Evolutionary conservation across 1,284 basidiomycete species (phyloP).

Genomic region (Moniliophthora roreri): DNA sequence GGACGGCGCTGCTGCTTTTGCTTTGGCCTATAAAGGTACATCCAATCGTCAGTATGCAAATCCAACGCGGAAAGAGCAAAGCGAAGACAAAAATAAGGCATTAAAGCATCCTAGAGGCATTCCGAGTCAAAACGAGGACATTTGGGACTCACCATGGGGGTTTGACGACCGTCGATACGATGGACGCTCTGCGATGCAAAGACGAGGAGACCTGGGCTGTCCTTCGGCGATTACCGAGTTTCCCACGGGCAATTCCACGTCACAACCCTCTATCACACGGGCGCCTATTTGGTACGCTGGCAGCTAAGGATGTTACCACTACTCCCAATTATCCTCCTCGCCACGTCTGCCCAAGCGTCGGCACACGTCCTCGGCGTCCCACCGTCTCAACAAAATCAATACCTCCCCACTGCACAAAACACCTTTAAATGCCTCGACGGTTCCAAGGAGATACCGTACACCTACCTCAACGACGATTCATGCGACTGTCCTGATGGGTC

Average conservation of each 20-base stretch:
- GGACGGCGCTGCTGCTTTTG: constrained; percentile 70
- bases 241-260: constrained; percentile 4
- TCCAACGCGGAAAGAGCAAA: background rate
- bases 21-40: constrained; percentile 70
- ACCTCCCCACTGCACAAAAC: constrained; percentile 43
- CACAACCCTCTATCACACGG: background rate
- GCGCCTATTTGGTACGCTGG: background rate
- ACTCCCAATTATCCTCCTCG: constrained; percentile 39
- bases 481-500: constrained; percentile 94
- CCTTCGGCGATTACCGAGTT: background rate
- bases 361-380: constrained; percentile 47
- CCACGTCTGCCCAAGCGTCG: constrained; percentile 36
- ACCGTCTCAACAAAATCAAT: constrained; percentile 46
- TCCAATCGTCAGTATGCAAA: too few relatives aligned
- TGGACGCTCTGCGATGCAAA: background rate
- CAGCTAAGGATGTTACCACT: constrained; percentile 42
- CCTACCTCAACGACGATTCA: constrained; percentile 90
- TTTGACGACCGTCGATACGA: constrained; percentile 8
- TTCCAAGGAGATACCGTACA: constrained; percentile 70
- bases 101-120: background rate
- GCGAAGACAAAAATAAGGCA: background rate
- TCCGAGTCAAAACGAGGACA: background rate
- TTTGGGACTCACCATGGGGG: constrained; percentile 5
- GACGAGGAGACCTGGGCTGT: background rate
- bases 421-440: constrained; percentile 76